phyloP scores from a whole-genome alignment of 1,139 yeast genomes.

The Eremothecium cymbalariae region DNA sequence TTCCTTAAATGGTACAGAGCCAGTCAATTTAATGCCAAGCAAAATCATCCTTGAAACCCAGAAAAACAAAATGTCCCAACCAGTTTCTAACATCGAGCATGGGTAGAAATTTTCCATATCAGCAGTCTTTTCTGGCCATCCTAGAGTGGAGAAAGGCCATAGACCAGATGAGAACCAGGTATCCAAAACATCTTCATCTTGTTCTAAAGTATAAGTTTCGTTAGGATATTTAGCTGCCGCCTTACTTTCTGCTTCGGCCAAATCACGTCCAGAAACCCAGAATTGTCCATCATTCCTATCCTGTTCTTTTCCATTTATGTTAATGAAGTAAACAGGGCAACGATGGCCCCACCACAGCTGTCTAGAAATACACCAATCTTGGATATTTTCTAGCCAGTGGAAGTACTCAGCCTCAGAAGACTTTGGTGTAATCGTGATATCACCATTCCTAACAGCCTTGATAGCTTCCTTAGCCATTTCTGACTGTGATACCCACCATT shows the following conservation, averaged over 20 bases:
- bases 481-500: slow-evolving; percentile 96
- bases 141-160: slow-evolving; percentile 95
- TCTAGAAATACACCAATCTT: slow-evolving; percentile 99
- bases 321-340: slow-evolving; percentile 90
- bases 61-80: slow-evolving; percentile 98
- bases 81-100: slow-evolving; percentile 91
- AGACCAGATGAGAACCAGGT: slow-evolving; percentile 98
- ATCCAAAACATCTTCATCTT: slow-evolving; percentile 96
- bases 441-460: slow-evolving; percentile 75
- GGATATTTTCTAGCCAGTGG: slow-evolving; percentile 93
- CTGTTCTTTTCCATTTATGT: slow-evolving; percentile 59
- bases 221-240: slow-evolving; percentile 69
- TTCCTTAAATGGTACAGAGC: slow-evolving; percentile 86
- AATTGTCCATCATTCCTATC: slow-evolving; percentile 52
- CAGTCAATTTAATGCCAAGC: slow-evolving; percentile 83
- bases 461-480: slow-evolving; percentile 88
- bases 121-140: slow-evolving; percentile 80
- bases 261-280: slow-evolving; percentile 87
- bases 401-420: slow-evolving; percentile 87
- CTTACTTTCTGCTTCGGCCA: slow-evolving; percentile 76
- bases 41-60: slow-evolving; percentile 98
- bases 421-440: slow-evolving; percentile 75
- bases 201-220: slow-evolving; percentile 65
- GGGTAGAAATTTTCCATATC: slow-evolving; percentile 81
- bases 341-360: slow-evolving; percentile 99